Conservation (phyloP, 768 basidiomycete species). For the Cystobasidium tubakii region DNA sequence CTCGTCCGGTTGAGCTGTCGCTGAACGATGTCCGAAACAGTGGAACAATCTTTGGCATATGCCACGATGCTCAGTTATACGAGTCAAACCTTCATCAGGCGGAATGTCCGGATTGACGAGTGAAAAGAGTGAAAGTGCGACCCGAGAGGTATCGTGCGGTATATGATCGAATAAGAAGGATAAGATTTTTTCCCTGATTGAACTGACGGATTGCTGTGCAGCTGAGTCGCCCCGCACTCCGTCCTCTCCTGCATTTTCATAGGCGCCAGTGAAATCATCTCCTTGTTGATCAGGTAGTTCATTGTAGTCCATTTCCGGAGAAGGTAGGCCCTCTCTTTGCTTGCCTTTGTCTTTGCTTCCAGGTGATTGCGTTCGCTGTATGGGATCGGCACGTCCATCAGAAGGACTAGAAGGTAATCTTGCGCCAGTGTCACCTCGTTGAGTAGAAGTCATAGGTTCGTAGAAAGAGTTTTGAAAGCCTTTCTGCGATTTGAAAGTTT, state of each 20-base stretch:
- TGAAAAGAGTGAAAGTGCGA: background rate
- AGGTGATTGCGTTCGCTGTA: background rate
- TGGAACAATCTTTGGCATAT: conserved; percentile 2
- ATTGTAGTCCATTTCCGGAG: background rate
- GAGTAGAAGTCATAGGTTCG: background rate
- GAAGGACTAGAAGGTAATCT: conserved; percentile 14
- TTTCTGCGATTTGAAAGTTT: background rate
- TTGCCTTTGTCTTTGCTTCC: conserved; percentile 2
- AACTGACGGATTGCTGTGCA: background rate
- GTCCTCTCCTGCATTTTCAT: background rate
- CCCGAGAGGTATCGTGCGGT: background rate
- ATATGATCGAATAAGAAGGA: conserved; percentile 12
- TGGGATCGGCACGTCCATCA: background rate
- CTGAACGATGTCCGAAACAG: background rate
- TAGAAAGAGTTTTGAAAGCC: conserved; percentile 6
- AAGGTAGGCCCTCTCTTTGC: background rate
- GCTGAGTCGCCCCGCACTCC: background rate
- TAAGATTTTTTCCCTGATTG: background rate
- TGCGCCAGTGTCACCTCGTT: background rate
- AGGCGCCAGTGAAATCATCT: background rate
- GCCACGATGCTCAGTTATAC: background rate
- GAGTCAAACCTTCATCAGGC: background rate
- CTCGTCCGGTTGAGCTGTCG: background rate
- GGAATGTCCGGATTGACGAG: background rate
- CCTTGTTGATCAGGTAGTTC: background rate